These are phyloP conservation scores for Neopestalotiopsis sp. DNA, from an alignment of 2,329 filamentous ascomycete genomes.

Conservation along the genomic window DNA sequence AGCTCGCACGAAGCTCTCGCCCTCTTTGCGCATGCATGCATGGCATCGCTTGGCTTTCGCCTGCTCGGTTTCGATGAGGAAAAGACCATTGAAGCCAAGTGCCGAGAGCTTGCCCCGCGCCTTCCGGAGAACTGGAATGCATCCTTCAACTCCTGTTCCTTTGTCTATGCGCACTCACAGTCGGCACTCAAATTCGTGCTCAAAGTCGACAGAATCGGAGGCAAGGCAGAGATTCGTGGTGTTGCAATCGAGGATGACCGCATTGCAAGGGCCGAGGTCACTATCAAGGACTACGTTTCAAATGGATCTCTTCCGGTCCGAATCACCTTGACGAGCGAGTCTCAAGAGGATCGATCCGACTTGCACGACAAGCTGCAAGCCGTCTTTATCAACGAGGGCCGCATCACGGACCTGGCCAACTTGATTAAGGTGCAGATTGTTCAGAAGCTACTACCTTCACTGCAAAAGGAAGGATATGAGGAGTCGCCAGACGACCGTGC, in stretches of 20 bases:
- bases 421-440: constrained; percentile 81
- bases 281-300: constrained; percentile 76
- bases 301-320: constrained; percentile 59
- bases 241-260: constrained; percentile 81
- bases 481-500: constrained; percentile 54
- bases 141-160: constrained; percentile 72
- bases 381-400: constrained; percentile 75
- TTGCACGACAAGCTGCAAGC: constrained; percentile 55
- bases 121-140: constrained; percentile 84
- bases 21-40: constrained; percentile 82
- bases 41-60: constrained; percentile 80
- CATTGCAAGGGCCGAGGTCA: constrained; percentile 78
- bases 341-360: constrained; percentile 55
- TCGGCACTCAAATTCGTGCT: constrained; percentile 85
- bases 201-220: constrained; percentile 80
- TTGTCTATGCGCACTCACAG: constrained; percentile 85
- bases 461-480: constrained; percentile 81
- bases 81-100: constrained; percentile 67
- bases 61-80: constrained; percentile 86
- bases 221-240: constrained; percentile 83
- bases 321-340: constrained; percentile 52
- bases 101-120: constrained; percentile 61
- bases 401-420: constrained; percentile 70
- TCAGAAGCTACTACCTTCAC: constrained; percentile 78
- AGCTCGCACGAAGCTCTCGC: constrained; percentile 83